Base-by-base conservation (phyloP, 306 rosid species). In the Cucurbita ficifolia region DNA sequence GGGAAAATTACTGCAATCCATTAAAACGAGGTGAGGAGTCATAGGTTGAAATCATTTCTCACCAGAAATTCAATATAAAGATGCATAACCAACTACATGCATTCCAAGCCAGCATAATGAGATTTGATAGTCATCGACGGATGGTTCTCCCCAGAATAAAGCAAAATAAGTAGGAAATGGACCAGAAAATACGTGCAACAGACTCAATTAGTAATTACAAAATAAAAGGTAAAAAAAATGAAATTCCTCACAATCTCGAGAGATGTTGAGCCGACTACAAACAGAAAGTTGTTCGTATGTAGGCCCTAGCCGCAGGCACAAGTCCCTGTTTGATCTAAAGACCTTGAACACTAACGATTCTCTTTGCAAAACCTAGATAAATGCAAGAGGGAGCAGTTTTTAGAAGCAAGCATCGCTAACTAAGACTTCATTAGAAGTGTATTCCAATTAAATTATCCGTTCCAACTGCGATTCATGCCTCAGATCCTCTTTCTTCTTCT, bases 321-420 rank as follows among this genome's bases (percentile, higher is more conserved):
- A 64, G 72, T 84, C 77, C 77, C 87, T 78, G 76, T 79, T 81
- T 54, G 85, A 79, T 68, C 79, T 79, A 79, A 60, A 71, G 64
- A 83, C 85, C 85, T 80, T 83, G 78, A 83, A 85, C 79, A 88
- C 76, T 75, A 89, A 63, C 24, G 88, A 83, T 78, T 86, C 96
- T 75, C 83, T 84, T 83, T 84, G 88, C 84, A 85, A 81, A 78
- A 88, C 95, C 98, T 94, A 83, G 62, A 73, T 29, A 82, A 53
- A 8, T 46, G 43, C 40, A 57, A 78, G 35, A 50, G 48, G 73
- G 65, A 11, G 33, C 33, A 63, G 11, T 40, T 8, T 8, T 39
- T 18, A 42, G 49, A 64, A 35, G n/a, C 42, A 65, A 29, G 10
- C 5, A 42, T 19, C 71, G 51, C 62, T 73, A 16, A 35, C 48